Evolutionary conservation across 148 eudicot genomes (phyloP), one percentile per base, ranked within the genome.

Genomic region (Cornus controversa): DNA sequence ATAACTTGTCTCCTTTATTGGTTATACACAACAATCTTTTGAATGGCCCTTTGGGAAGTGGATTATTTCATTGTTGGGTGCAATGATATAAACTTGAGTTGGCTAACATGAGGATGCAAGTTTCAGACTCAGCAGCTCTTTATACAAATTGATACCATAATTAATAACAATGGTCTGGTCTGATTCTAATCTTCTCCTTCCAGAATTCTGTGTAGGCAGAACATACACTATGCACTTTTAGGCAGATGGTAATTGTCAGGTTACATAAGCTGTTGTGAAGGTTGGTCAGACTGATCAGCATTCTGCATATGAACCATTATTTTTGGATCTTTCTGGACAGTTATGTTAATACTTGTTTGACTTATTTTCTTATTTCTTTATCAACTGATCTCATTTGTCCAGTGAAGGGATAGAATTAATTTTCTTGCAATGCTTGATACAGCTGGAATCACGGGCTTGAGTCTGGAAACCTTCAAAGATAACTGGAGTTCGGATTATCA

Each of bases 391-490:
- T 14, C 20, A n/a, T 66, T 67, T 50, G 62, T 54, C 37, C 67
- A 2, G 20, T 47, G 68, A 58, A 74, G 15, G 25, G 13, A 69
- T 40, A 13, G 66, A 26, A 28, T 42, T 70, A 60, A 67, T 64
- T 80, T 63, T 75, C 72, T 76, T 70, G 5, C 42, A 66, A 72
- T 82, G 77, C n/a, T 84, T 78, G 74, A 63, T 75, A 73, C 87
- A 96, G 99, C 75, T 70, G 99, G 98, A 85, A 83, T 96, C 78
- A 96, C 99, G 66, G 99, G 99, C 73, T 73, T 93, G 89, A 96
- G 97, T 83, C 87, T 89, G 84, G 69, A 80, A 42, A 88, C 98
- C 65, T 92, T 96, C 72, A 82, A 73, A 80, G 93, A 96, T 3
- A 96, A 96, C 82, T 96, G 99, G 99, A 79, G 92, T 74, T 75